These are phyloP conservation scores for Alternaria metachromatica DNA, from an alignment of 2,329 filamentous ascomycete species.

Conservation along the genomic window DNA sequence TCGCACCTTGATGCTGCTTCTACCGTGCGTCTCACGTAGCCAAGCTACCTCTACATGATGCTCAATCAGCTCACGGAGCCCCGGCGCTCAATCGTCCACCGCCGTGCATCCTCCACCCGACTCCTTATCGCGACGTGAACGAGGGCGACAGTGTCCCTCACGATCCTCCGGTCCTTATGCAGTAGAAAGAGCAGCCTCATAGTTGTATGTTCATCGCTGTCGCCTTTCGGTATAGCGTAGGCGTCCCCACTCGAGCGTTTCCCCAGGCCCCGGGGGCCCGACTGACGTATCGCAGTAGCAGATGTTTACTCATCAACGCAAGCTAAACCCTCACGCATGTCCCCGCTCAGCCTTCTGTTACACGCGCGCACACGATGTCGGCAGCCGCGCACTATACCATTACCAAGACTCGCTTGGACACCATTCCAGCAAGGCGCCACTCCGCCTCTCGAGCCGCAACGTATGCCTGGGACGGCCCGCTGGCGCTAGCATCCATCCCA, in stretches of 20 bases:
- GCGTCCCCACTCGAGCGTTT: no score
- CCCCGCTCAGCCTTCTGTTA: background rate
- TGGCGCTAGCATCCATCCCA: background rate
- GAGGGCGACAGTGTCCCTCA: background rate
- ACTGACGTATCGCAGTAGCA: background rate
- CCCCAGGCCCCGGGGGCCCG: background rate
- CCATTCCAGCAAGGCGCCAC: background rate
- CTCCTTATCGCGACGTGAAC: background rate
- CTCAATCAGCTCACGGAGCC: no score
- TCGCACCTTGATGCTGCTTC: background rate
- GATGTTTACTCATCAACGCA: background rate
- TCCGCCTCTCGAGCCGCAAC: background rate
- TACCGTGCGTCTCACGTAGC: rapidly evolving
- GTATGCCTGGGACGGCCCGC: background rate
- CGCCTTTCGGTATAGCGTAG: background rate
- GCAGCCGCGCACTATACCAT: background rate
- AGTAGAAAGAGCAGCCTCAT: rapidly evolving
- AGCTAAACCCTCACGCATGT: background rate
- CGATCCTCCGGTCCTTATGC: background rate
- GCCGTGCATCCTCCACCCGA: background rate
- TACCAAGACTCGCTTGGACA: background rate
- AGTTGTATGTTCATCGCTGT: background rate
- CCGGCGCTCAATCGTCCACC: background rate
- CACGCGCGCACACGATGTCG: background rate
- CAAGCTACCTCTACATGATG: background rate